These are phyloP conservation scores for Nemania bipapillata DNA, from an alignment of 2,329 filamentous ascomycete species.

Conservation along the genomic window DNA sequence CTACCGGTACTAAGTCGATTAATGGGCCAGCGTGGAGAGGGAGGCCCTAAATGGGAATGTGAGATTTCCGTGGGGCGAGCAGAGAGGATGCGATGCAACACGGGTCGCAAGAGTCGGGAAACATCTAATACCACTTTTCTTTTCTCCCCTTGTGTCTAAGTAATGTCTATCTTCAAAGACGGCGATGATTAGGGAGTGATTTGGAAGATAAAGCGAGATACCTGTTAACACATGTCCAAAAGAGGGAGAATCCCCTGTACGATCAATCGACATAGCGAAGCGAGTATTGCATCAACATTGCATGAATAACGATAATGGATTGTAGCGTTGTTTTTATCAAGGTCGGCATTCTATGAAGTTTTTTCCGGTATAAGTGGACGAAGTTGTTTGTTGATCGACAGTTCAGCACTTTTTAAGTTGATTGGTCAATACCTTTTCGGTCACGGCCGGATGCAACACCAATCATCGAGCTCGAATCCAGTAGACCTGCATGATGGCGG, in stretches of 20 bases:
- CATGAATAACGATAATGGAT: slow-evolving; percentile 14
- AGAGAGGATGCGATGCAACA: neutral
- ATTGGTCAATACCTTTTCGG: neutral
- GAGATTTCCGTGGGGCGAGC: neutral
- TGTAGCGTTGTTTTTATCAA: neutral
- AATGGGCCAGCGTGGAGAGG: neutral
- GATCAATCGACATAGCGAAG: slow-evolving; percentile 21
- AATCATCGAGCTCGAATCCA: neutral
- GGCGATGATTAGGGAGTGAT: slow-evolving; percentile 19
- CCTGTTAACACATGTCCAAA: slow-evolving; percentile 4
- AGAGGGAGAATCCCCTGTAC: neutral
- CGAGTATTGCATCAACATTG: slow-evolving; percentile 9
- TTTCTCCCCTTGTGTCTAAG: slow-evolving; percentile 18
- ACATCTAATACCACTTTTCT: slow-evolving; percentile 27
- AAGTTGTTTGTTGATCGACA: neutral
- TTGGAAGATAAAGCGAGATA: slow-evolving; percentile 19
- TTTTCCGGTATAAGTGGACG: neutral
- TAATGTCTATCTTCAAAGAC: slow-evolving; percentile 24
- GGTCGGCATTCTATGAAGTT: neutral
- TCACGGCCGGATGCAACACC: neutral
- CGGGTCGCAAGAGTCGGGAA: neutral
- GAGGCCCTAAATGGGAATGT: neutral
- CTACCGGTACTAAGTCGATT: slow-evolving; percentile 49
- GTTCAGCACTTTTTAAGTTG: neutral
- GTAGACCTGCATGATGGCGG: neutral